A percentile compares a stretch with the other conserved stretches of the same genome.
Evolutionary conservation across 768 basidiomycete genomes (phyloP).

Genomic region (Hydnomerulius pinastri): DNA sequence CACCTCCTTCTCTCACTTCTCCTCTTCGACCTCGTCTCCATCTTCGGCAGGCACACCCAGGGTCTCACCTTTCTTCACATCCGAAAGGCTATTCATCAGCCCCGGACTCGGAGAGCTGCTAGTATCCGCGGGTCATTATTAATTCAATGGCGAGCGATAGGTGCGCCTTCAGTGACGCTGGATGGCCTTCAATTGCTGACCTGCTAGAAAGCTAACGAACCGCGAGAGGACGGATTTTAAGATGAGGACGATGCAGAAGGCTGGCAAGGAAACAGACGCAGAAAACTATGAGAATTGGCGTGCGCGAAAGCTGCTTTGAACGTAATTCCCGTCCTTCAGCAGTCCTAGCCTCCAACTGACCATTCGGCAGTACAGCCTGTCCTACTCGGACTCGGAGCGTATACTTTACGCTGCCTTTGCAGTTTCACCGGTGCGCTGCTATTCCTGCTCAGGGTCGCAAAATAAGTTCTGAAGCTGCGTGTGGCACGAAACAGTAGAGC

Average conservation of each 20-base stretch:
- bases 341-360: background rate
- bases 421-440: no score
- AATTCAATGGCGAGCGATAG: conserved; percentile 74
- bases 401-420: conserved; percentile 84
- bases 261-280: conserved; percentile 75
- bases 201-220: conserved; percentile 47
- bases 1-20: conserved; percentile 71
- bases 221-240: conserved; percentile 48
- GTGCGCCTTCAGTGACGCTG: conserved; percentile 41
- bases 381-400: conserved; percentile 79
- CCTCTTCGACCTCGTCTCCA: conserved; percentile 43
- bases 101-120: conserved; percentile 93
- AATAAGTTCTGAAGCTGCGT: no score
- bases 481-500: no score
- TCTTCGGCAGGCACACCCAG: conserved; percentile 22
- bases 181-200: conserved; percentile 32
- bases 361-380: conserved; percentile 48
- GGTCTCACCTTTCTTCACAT: no score
- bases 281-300: conserved; percentile 87
- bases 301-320: conserved; percentile 80
- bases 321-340: conserved; percentile 42
- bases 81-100: conserved; percentile 78
- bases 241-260: conserved; percentile 44
- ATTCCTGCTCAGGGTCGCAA: no score
- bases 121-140: conserved; percentile 81